These are phyloP conservation scores for Didymella keratinophila DNA, from an alignment of 2,329 filamentous ascomycete species.

Conservation along the genomic window DNA sequence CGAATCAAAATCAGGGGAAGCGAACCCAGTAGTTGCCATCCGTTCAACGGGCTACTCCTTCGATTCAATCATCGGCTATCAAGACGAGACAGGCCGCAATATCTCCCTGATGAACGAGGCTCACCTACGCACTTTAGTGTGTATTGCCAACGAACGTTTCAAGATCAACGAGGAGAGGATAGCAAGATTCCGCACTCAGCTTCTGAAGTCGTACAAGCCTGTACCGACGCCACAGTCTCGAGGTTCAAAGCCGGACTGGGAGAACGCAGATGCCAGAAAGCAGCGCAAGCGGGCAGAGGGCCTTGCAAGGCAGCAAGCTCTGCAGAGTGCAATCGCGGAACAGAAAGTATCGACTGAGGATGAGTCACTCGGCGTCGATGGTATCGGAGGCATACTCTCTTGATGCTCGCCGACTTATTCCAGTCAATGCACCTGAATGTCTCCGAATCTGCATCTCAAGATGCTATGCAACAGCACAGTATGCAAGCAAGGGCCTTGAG, in stretches of 20 bases:
- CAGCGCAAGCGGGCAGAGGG: conserved; percentile 54
- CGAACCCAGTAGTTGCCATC: conserved; percentile 81
- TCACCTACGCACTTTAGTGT: conserved; percentile 73
- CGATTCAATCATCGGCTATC: conserved; percentile 78
- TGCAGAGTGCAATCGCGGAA: conserved; percentile 22
- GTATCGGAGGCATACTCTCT: conserved; percentile 5
- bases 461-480: not conserved
- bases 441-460: conserved; percentile 6
- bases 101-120: conserved; percentile 65
- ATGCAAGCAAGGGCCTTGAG: not conserved
- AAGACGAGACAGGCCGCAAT: conserved; percentile 49
- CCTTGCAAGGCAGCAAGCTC: conserved; percentile 59
- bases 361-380: conserved; percentile 8
- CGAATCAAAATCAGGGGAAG: conserved; percentile 46
- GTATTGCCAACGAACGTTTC: conserved; percentile 78
- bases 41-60: conserved; percentile 83
- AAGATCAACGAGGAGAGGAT: conserved; percentile 73
- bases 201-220: conserved; percentile 49
- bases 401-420: not conserved
- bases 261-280: conserved; percentile 50
- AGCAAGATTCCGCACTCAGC: conserved; percentile 65
- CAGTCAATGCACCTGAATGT: not conserved
- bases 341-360: not conserved
- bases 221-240: not conserved
- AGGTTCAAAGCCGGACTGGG: conserved; percentile 47